These are phyloP conservation scores for Xylaria sp. DNA, from an alignment of 2,329 filamentous ascomycete species.

Conservation along the genomic window DNA sequence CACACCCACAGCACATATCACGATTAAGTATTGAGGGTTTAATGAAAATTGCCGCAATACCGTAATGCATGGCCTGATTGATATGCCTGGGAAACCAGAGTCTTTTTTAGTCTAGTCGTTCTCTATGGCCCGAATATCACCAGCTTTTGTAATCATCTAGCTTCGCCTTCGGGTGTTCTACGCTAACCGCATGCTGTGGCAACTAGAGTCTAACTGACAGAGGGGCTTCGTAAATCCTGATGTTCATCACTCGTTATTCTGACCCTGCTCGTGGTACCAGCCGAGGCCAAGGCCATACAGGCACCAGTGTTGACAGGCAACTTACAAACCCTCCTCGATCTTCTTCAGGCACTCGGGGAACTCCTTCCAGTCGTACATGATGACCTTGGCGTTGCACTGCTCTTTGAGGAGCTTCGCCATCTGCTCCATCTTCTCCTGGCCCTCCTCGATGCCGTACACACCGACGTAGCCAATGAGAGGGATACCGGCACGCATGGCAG, in stretches of 20 bases:
- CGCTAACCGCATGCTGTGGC: constrained; percentile 12
- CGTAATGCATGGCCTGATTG: neutral
- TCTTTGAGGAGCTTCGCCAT: constrained; percentile 65
- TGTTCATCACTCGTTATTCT: constrained; percentile 38
- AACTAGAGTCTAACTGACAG: constrained; percentile 36
- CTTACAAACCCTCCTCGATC: constrained; percentile 50
- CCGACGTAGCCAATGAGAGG: constrained; percentile 79
- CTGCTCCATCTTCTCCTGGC: constrained; percentile 63
- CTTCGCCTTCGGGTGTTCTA: constrained; percentile 13
- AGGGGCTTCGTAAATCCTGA: constrained; percentile 32
- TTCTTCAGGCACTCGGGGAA: constrained; percentile 53
- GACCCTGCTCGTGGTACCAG: constrained; percentile 25
- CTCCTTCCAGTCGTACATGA: constrained; percentile 61
- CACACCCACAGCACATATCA: neutral
- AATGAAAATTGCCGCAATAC: neutral
- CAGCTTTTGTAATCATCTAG: constrained; percentile 22
- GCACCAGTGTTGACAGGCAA: constrained; percentile 33
- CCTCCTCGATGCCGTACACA: constrained; percentile 58
- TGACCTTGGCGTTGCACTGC: constrained; percentile 60
- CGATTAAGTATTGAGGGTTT: neutral
- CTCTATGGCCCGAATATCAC: constrained; percentile 27
- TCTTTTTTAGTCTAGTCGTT: constrained; percentile 31
- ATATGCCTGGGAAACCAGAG: constrained; percentile 17
- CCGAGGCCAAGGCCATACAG: constrained; percentile 2
- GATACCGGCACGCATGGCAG: constrained; percentile 75